A percentile compares a stretch with the other conserved stretches of the same genome.
Conservation (phyloP, 331 rosid genomes). For the Prunus yedoensis region DNA sequence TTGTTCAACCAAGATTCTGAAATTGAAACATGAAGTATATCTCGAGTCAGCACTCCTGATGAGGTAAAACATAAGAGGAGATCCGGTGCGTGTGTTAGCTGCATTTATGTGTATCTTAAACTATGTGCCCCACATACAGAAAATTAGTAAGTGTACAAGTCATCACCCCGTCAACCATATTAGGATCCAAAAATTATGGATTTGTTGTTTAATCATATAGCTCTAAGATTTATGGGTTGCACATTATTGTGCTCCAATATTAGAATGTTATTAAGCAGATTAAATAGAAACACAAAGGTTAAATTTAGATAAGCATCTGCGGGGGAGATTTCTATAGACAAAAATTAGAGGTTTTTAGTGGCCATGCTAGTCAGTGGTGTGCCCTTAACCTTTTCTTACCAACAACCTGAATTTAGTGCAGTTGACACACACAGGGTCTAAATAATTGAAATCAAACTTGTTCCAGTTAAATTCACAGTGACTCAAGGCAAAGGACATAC, state of each 20-base stretch:
- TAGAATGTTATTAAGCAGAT: neutral
- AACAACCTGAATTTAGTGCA: slow-evolving; percentile 2
- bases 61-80: slow-evolving; percentile 7
- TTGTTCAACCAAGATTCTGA: slow-evolving; percentile 80
- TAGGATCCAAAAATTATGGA: neutral
- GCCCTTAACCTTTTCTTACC: neutral
- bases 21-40: slow-evolving; percentile 8
- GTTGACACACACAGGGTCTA: neutral
- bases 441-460: neutral
- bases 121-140: neutral
- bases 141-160: neutral
- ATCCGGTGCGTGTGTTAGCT: slow-evolving; percentile 4
- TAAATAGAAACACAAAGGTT: neutral
- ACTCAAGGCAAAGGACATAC: neutral
- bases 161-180: neutral
- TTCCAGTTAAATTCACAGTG: neutral
- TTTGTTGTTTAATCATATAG: too few species aligned
- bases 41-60: slow-evolving; percentile 8
- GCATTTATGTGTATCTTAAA: neutral
- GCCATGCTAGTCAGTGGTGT: neutral
- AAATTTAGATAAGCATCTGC: neutral
- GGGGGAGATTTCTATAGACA: neutral
- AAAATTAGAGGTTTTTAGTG: too few species aligned
- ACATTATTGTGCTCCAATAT: neutral
- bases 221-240: neutral